Percentiles rank a stretch among this genome's conserved stretches.
phyloP scores from a whole-genome alignment of 768 basidiomycete species.

The Suillus subluteus region DNA sequence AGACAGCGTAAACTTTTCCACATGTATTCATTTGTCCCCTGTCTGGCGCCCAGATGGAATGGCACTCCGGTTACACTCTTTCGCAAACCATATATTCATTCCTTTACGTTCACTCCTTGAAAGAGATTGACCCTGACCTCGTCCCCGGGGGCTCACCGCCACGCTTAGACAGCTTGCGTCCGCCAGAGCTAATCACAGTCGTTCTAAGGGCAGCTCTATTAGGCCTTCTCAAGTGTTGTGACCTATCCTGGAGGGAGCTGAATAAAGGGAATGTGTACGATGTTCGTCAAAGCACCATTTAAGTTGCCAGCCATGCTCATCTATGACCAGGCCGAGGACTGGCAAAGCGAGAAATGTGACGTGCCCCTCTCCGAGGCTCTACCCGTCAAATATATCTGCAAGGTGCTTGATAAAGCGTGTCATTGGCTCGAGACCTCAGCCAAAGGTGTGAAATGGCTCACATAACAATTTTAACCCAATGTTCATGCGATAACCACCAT shows the following conservation, averaged over 20 bases:
- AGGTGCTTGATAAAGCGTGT: slow-evolving; percentile 61
- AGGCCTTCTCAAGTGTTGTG: slow-evolving; percentile 79
- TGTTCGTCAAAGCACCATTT: slow-evolving; percentile 49
- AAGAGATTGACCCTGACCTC: slow-evolving; percentile 61
- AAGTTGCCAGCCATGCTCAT: slow-evolving; percentile 18
- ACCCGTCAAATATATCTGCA: slow-evolving; percentile 54
- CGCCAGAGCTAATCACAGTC: slow-evolving; percentile 63
- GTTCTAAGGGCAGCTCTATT: slow-evolving; percentile 70
- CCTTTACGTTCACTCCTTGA: slow-evolving; percentile 69
- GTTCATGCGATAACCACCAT: neutral
- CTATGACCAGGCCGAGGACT: slow-evolving; percentile 72
- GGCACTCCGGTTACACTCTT: slow-evolving; percentile 85
- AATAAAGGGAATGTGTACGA: slow-evolving; percentile 76
- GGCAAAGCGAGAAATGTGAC: slow-evolving; percentile 89
- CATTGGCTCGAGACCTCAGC: slow-evolving; percentile 56
- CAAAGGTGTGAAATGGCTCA: slow-evolving; percentile 38
- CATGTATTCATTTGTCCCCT: slow-evolving; percentile 19
- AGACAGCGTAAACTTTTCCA: slow-evolving; percentile 14
- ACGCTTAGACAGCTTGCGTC: slow-evolving; percentile 48
- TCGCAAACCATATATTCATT: slow-evolving; percentile 85
- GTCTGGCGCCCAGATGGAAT: slow-evolving; percentile 66
- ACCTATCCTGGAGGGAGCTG: slow-evolving; percentile 81
- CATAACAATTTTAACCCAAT: neutral
- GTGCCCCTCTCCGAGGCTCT: slow-evolving; percentile 71
- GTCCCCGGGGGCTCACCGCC: slow-evolving; percentile 30